Percentiles rank a stretch among this genome's conserved stretches.
Conservation (phyloP, 257 asterid species). For the Solanum ahanhuiri region DNA sequence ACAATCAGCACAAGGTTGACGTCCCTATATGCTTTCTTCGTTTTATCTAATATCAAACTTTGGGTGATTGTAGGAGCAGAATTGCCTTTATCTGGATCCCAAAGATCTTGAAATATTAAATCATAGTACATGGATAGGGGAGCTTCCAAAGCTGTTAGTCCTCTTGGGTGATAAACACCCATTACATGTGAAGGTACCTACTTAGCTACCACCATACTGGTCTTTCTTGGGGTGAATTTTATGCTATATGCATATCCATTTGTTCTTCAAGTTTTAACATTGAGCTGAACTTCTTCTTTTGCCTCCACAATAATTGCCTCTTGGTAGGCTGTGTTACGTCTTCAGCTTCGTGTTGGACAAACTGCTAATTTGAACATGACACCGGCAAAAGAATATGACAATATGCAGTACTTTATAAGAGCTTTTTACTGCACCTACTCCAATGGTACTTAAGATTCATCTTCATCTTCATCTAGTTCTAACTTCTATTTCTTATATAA, state of each 20-base stretch:
- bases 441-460: conserved; percentile 39
- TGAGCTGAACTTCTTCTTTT: neutral
- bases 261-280: neutral
- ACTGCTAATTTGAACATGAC: conserved; percentile 34
- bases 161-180: conserved; percentile 54
- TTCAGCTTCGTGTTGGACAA: conserved; percentile 58
- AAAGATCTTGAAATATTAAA: conserved; percentile 42
- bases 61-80: conserved; percentile 38
- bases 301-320: conserved; percentile 10
- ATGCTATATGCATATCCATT: neutral
- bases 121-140: conserved; percentile 49
- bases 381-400: conserved; percentile 45
- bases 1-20: neutral
- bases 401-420: conserved; percentile 28
- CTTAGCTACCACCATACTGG: conserved; percentile 5
- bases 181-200: conserved; percentile 53
- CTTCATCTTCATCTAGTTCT: neutral
- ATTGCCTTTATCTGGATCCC: conserved; percentile 24
- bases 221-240: neutral
- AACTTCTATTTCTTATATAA: conserved; percentile 1
- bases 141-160: conserved; percentile 62
- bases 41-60: neutral
- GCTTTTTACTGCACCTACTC: conserved; percentile 41
- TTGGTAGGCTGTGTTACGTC: conserved; percentile 65
- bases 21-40: neutral